A percentile compares a stretch with the other conserved stretches of the same genome.
Evolutionary conservation across 2,329 filamentous ascomycete species (phyloP).

Genomic region (Nakataea oryzae): DNA sequence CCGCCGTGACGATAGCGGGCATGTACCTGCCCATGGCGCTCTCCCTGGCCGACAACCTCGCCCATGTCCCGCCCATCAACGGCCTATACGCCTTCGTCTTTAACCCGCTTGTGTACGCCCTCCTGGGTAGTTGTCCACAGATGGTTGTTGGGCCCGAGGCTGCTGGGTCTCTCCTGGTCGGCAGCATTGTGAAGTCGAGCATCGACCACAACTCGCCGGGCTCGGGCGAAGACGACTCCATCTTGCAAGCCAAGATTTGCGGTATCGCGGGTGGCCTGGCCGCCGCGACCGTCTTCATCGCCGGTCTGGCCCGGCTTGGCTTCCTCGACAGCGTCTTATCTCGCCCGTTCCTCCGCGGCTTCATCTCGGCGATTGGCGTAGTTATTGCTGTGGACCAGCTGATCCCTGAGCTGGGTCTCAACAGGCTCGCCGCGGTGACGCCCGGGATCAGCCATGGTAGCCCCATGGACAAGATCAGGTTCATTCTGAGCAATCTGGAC

Average conservation of each 20-base stretch:
- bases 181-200: conserved; percentile 71
- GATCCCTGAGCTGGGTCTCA: conserved; percentile 79
- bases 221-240: conserved; percentile 49
- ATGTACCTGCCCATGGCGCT: conserved; percentile 98
- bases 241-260: conserved; percentile 69
- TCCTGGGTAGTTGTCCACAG: conserved; percentile 83
- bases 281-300: conserved; percentile 78
- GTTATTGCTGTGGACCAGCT: conserved; percentile 94
- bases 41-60: conserved; percentile 84
- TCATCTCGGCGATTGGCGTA: conserved; percentile 94
- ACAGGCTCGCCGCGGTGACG: conserved; percentile 48
- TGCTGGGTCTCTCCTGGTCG: conserved; percentile 81
- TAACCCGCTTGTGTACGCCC: conserved; percentile 81
- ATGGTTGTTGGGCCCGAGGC: conserved; percentile 95
- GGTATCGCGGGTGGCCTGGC: conserved; percentile 83
- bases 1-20: conserved; percentile 91
- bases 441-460: conserved; percentile 70
- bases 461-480: conserved; percentile 74
- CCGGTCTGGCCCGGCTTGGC: conserved; percentile 74
- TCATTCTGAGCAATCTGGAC: conserved; percentile 58
- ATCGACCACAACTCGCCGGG: conserved; percentile 39
- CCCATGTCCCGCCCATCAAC: conserved; percentile 85
- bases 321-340: conserved; percentile 94
- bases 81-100: conserved; percentile 92
- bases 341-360: conserved; percentile 82